Percentiles rank a stretch among this genome's conserved stretches.
Evolutionary conservation across 2,329 filamentous ascomycete genomes (phyloP).

Genomic region (Claviceps arundinis): DNA sequence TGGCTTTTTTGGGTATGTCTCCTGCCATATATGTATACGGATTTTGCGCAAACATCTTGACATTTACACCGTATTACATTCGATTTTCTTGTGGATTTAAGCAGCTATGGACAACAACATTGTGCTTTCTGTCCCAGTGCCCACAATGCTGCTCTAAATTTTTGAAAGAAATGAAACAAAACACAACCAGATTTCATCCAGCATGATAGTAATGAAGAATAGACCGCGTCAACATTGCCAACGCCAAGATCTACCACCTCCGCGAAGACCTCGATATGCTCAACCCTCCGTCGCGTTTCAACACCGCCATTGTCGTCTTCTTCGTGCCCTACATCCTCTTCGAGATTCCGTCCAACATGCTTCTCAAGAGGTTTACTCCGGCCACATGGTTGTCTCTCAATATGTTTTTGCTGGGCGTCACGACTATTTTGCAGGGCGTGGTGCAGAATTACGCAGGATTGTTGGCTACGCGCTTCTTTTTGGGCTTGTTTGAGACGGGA

Average conservation of each 20-base stretch:
- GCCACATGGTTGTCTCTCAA: slow-evolving; percentile 64
- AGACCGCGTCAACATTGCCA: slow-evolving; percentile 67
- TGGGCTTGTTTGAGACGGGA: slow-evolving; percentile 63
- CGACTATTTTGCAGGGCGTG: slow-evolving; percentile 63
- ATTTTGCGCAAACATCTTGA: no score
- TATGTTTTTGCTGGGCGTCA: slow-evolving; percentile 73
- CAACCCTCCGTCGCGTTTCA: slow-evolving; percentile 44
- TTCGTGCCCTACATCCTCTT: slow-evolving; percentile 65
- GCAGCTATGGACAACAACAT: no score
- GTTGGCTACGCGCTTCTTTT: slow-evolving; percentile 70
- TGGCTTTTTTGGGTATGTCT: slow-evolving; percentile 47
- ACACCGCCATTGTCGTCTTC: slow-evolving; percentile 66
- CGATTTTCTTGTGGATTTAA: no score
- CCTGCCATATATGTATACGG: neutral
- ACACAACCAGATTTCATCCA: neutral
- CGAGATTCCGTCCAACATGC: slow-evolving; percentile 55
- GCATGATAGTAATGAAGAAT: neutral
- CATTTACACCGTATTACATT: no score
- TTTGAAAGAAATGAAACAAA: neutral
- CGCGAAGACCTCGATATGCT: slow-evolving; percentile 46
- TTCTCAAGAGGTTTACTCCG: slow-evolving; percentile 50
- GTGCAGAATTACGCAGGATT: slow-evolving; percentile 67
- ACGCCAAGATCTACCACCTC: slow-evolving; percentile 57
- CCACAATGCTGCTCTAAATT: no score
- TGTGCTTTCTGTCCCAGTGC: no score